These are phyloP conservation scores for Neurospora sublineolata DNA, from an alignment of 495 filamentous ascomycete genomes.

Conservation along the genomic window DNA sequence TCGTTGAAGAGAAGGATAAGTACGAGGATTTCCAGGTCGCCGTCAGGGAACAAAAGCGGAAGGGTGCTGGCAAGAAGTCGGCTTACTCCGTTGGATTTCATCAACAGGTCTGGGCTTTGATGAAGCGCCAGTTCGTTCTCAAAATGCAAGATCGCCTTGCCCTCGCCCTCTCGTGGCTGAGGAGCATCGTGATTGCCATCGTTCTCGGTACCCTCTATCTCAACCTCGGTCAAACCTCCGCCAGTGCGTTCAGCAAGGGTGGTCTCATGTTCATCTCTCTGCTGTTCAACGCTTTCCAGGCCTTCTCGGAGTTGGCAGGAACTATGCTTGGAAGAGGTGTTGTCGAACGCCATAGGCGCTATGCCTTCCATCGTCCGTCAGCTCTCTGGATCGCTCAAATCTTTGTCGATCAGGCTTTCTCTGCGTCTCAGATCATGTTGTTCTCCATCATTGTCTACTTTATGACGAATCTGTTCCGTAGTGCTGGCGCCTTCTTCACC, in stretches of 20 bases:
- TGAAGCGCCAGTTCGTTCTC: slow-evolving; percentile 71
- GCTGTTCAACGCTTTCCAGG: slow-evolving; percentile 71
- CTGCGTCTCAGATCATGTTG: slow-evolving; percentile 52
- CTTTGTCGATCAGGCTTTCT: slow-evolving; percentile 62
- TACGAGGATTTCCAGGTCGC: slow-evolving; percentile 70
- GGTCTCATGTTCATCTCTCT: slow-evolving; percentile 66
- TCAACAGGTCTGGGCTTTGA: slow-evolving; percentile 68
- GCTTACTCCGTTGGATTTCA: slow-evolving; percentile 75
- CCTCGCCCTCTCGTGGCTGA: slow-evolving; percentile 63
- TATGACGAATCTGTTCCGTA: slow-evolving; percentile 55
- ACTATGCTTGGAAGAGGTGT: slow-evolving; percentile 66
- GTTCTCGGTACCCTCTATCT: slow-evolving; percentile 71
- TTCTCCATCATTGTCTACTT: slow-evolving; percentile 74
- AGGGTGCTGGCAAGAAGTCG: slow-evolving; percentile 51
- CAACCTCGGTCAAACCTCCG: slow-evolving; percentile 50
- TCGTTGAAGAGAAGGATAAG: slow-evolving; percentile 50
- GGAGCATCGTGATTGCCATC: slow-evolving; percentile 63
- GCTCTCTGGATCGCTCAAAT: slow-evolving; percentile 75
- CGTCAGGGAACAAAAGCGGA: slow-evolving; percentile 63
- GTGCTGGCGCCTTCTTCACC: slow-evolving; percentile 68
- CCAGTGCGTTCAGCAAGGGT: slow-evolving; percentile 65
- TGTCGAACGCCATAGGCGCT: slow-evolving; percentile 69
- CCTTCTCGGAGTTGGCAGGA: slow-evolving; percentile 58
- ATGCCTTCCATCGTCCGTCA: slow-evolving; percentile 67
- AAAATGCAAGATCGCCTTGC: slow-evolving; percentile 78